A percentile compares a stretch with the other conserved stretches of the same genome.
Evolutionary conservation across 176 grass and related monocot species (phyloP).

Genomic region (Tuctoria greenei): DNA sequence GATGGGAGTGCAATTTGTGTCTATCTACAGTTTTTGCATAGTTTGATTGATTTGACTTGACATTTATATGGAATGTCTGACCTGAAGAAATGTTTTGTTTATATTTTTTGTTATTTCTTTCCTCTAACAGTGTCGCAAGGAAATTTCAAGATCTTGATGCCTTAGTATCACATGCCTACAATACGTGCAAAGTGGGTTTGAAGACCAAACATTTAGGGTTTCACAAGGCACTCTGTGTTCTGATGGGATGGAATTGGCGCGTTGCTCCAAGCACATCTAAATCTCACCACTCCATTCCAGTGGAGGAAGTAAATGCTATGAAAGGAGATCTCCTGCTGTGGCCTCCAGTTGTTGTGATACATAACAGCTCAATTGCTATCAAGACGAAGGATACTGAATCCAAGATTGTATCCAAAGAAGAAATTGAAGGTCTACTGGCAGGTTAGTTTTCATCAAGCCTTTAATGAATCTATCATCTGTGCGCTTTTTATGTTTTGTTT

Average conservation of each 20-base stretch:
- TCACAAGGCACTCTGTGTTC: conserved; percentile 87
- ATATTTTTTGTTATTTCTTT: conserved; percentile 40
- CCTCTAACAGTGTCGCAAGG: conserved; percentile 56
- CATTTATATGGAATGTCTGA: conserved; percentile 30
- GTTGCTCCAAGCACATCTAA: conserved; percentile 73
- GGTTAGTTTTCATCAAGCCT: conserved; percentile 51
- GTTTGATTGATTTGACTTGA: conserved; percentile 26
- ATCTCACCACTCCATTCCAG: conserved; percentile 50
- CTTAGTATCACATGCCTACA: conserved; percentile 60
- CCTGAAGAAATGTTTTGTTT: conserved; percentile 43
- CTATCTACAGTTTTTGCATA: neutral
- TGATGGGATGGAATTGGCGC: conserved; percentile 93
- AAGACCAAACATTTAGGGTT: conserved; percentile 82
- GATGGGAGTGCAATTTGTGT: conserved; percentile 3
- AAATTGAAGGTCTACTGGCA: conserved; percentile 65
- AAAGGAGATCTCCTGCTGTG: conserved; percentile 81
- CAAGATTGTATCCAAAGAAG: conserved; percentile 50
- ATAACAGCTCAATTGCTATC: conserved; percentile 51
- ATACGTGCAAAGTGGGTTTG: conserved; percentile 65
- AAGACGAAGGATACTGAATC: conserved; percentile 31
- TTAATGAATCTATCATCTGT: conserved; percentile 11
- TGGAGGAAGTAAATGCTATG: conserved; percentile 58
- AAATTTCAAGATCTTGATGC: conserved; percentile 68
- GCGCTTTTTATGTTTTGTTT: conserved; percentile 12
- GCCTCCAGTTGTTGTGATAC: conserved; percentile 85